Percentiles rank a stretch among this genome's conserved stretches.
phyloP scores from a whole-genome alignment of 2,329 filamentous ascomycete genomes.

The Cordyceps tenuipes region DNA sequence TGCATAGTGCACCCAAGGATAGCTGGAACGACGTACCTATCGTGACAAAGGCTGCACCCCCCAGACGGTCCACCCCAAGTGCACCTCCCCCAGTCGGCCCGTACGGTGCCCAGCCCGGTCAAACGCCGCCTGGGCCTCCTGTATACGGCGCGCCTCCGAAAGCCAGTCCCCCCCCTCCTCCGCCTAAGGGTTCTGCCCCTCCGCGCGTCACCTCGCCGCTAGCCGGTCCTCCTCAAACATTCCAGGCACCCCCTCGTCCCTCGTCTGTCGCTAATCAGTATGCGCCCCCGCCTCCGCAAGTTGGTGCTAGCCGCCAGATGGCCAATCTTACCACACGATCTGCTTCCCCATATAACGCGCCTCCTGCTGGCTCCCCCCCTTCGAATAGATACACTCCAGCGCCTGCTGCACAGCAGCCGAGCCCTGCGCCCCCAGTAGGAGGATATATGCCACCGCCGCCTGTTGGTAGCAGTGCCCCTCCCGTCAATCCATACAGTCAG shows the following conservation, averaged over 20 bases:
- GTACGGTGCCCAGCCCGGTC: conserved; percentile 58
- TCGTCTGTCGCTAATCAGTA: conserved; percentile 49
- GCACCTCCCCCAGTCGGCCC: conserved; percentile 63
- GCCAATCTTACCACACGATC: conserved; percentile 61
- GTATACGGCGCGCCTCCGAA: conserved; percentile 54
- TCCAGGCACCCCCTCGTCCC: conserved; percentile 49
- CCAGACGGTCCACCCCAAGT: conserved; percentile 66
- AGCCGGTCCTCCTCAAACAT: conserved; percentile 45
- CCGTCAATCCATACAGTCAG: conserved; percentile 34
- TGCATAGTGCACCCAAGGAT: conserved; percentile 56
- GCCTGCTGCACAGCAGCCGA: conserved; percentile 45
- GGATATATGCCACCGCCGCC: conserved; percentile 32
- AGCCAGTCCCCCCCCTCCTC: conserved; percentile 68
- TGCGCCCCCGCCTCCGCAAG: conserved; percentile 46
- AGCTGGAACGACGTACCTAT: conserved; percentile 96
- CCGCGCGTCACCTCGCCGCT: conserved; percentile 67
- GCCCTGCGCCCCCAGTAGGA: conserved; percentile 34
- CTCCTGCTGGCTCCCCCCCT: conserved; percentile 61
- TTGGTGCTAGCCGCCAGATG: conserved; percentile 42
- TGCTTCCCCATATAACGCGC: conserved; percentile 78
- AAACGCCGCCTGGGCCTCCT: conserved; percentile 44
- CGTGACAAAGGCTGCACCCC: conserved; percentile 64
- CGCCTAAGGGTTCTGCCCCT: conserved; percentile 68
- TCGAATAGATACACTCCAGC: conserved; percentile 68
- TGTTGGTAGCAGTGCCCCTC: conserved; percentile 36